Evolutionary conservation across 257 asterid species (phyloP).

Genomic region (Solanum chiquidenum): DNA sequence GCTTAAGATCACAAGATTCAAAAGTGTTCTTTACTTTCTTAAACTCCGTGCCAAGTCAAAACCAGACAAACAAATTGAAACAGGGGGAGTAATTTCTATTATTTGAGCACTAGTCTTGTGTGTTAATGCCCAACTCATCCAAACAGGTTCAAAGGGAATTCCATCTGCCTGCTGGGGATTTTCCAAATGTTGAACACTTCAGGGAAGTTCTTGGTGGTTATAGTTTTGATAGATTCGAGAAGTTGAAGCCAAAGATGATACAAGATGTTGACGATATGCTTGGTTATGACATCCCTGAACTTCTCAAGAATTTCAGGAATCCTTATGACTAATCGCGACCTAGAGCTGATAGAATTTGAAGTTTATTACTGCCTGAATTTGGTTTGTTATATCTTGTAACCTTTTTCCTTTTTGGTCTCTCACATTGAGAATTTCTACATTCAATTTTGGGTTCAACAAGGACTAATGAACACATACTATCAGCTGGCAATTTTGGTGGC

Average conservation of each 20-base stretch:
- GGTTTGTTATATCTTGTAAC: neutral
- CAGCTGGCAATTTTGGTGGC: neutral
- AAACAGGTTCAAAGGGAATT: conserved; percentile 74
- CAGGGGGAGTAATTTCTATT: neutral
- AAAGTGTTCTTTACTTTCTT: neutral
- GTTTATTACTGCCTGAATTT: neutral
- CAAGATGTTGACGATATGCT: conserved; percentile 91
- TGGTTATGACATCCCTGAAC: conserved; percentile 82
- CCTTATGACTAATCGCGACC: conserved; percentile 48
- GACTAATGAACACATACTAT: neutral
- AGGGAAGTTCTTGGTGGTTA: conserved; percentile 60
- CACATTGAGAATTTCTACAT: neutral
- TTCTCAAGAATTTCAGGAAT: conserved; percentile 75
- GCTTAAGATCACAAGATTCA: neutral
- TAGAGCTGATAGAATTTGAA: neutral
- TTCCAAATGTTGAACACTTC: conserved; percentile 75
- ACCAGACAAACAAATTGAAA: neutral
- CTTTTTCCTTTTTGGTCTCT: neutral
- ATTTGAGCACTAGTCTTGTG: neutral
- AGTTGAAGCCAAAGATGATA: conserved; percentile 79
- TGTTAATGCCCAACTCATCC: neutral
- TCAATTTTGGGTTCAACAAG: neutral
- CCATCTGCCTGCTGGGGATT: conserved; percentile 89
- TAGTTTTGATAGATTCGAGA: conserved; percentile 71
- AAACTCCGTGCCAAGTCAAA: neutral